These are phyloP conservation scores for Phialocephala subalpina DNA, from an alignment of 2,329 filamentous ascomycete species.

Conservation along the genomic window DNA sequence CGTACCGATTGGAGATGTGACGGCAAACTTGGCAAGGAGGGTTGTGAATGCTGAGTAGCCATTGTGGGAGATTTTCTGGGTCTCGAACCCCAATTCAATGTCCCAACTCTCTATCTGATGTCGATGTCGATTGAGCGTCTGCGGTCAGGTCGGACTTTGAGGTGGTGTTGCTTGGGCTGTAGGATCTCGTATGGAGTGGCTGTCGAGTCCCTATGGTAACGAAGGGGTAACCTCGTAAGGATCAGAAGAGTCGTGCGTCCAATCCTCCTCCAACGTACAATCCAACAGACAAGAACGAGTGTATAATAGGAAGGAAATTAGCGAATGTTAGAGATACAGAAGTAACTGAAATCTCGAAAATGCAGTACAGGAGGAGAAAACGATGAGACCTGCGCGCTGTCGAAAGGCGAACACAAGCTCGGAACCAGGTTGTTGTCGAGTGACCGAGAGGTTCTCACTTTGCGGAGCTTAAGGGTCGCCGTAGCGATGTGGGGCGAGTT, in stretches of 20 bases:
- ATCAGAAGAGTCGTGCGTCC: neutral
- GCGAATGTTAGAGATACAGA: constrained; percentile 30
- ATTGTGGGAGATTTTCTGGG: constrained; percentile 22
- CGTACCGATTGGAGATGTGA: constrained; percentile 73
- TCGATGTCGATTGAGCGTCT: constrained; percentile 6
- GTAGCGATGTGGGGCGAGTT: constrained; percentile 12
- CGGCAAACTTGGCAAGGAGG: constrained; percentile 87
- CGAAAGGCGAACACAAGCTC: neutral
- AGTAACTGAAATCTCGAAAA: neutral
- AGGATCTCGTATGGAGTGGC: constrained; percentile 13
- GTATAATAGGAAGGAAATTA: constrained; percentile 28
- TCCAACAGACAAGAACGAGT: constrained; percentile 23
- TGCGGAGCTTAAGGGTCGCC: constrained; percentile 12
- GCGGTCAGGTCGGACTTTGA: neutral
- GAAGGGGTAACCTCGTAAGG: constrained; percentile 9
- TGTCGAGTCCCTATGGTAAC: constrained; percentile 32
- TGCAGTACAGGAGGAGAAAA: neutral
- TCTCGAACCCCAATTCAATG: constrained; percentile 17
- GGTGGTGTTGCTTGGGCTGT: constrained; percentile 5
- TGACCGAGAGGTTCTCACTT: neutral
- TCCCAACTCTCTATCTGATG: constrained; percentile 16
- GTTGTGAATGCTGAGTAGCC: constrained; percentile 68
- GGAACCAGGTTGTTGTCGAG: constrained; percentile 17
- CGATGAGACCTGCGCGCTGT: constrained; percentile 9
- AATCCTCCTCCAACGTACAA: neutral